Conservation (phyloP, 345 rosid genomes). For the Eucalyptus tenuipes region DNA sequence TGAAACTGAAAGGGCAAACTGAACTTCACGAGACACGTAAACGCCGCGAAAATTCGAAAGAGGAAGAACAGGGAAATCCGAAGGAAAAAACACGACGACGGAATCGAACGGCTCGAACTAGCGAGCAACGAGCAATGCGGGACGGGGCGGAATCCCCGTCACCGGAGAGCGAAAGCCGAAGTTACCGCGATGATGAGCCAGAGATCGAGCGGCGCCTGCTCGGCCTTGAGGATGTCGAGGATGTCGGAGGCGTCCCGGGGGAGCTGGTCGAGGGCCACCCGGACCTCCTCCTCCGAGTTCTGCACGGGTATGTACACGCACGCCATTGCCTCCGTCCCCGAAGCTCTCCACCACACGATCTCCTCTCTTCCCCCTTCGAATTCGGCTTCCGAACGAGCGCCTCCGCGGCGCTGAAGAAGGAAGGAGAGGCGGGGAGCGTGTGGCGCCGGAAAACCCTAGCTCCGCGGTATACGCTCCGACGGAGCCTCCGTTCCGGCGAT, state of each 20-base stretch:
- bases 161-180: not conserved
- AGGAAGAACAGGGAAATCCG: not conserved
- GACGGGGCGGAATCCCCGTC: no score
- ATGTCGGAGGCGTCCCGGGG: slow-evolving; percentile 96
- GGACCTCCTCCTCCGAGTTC: slow-evolving; percentile 98
- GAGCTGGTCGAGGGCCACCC: slow-evolving; percentile 92
- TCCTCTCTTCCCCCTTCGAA: not conserved
- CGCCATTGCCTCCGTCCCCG: slow-evolving; percentile 29
- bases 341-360: not conserved
- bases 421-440: not conserved
- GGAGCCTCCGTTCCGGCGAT: not conserved
- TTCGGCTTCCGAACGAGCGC: not conserved
- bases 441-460: not conserved
- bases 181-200: slow-evolving; percentile 94
- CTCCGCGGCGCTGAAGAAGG: not conserved
- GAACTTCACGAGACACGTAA: no score
- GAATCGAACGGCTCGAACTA: not conserved
- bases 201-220: slow-evolving; percentile 97
- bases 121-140: not conserved
- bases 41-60: not conserved
- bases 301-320: slow-evolving; percentile 92
- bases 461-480: not conserved
- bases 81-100: not conserved
- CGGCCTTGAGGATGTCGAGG: slow-evolving; percentile 97
- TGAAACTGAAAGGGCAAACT: not conserved